Evolutionary conservation across 2,329 filamentous ascomycete genomes (phyloP), one percentile per base, ranked within the genome.

Genomic region (Fusarium sp.): DNA sequence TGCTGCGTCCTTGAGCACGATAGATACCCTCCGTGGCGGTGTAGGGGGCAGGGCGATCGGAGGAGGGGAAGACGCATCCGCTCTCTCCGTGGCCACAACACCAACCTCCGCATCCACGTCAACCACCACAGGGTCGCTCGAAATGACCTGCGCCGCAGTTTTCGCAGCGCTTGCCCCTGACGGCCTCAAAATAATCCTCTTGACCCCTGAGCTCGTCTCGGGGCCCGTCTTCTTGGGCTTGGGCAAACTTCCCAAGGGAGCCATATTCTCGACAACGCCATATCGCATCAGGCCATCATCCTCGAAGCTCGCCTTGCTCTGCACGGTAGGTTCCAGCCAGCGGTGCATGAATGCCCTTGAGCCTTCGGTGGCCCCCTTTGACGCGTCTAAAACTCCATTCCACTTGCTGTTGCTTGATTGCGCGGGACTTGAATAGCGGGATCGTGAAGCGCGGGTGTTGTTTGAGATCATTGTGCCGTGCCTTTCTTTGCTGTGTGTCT

Each of bases 191-290:
- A 82, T 78, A 48, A 83, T 81, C 67, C 76, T 82, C 57, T 77
- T 76, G 32, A 77, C 73, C 44, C 71, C 57, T 27, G 65, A 54
- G 15, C 62, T 63, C 48, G 70, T 66, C 57, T 74, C 68, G 45
- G 58, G 68, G 9, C 61, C 74, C 21, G 61, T 67, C 69, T 72
- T 77, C 71, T 78, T 80, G 33, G 75, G 82, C 76, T 84, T 86
- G 11, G 93, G 93, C 66, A 88, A 81, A 50, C 87, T 83, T 36
- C 93, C 93, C 52, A 97, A 78, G 23, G 93, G 88, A 49, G 88
- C 88, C 93, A 96, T 96, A 69, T 88, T 88, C 75, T 91, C 88
- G 55, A 96, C 80, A 15, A 96, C 90, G 63, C 91, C 91, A 73
- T 87, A 86, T 44, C 89, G 83, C 69, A 89, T 80, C 66, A 95